Evolutionary conservation across 129 eudicot genomes (phyloP), one percentile per base, ranked within the genome.

Genomic region (Centella asiatica): DNA sequence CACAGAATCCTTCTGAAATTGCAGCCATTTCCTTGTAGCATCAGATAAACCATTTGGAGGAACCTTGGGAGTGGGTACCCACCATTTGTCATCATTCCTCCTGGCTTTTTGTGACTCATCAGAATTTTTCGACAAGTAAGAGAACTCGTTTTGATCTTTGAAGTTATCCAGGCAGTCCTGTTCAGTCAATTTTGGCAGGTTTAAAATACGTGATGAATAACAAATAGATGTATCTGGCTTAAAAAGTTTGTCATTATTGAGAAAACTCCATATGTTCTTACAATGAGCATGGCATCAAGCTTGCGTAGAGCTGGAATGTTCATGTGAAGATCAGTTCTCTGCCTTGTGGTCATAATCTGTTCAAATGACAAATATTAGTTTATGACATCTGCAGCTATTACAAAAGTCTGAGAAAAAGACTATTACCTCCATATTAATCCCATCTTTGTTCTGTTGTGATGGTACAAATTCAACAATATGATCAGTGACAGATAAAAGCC

Each of bases 51-150:
- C 85, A 80, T 70, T 65, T 52, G 82, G 68, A 0, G 99, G 95
- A 67, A 93, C 89, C 70, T 93, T 85, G 23, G 94, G 89, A 17
- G 88, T 83, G 17, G 99, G 96, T 57, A 88, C 69, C 96, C 99
- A 87, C 96, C 96, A 88, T 76, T 80, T 72, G 23, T 80, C 73
- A 11, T 80, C 75, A 14, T 67, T 56, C 23, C 78, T 76, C 51
- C 28, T 58, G 56, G 51, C 74, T 23, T 74, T 61, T 25, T 69
- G 55, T 42, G 80, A 44, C 0, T 71, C 73, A 7, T 44, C 62
- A 18, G 69, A 66, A 18, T 72, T 61, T 42, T 77, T 77, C 3
- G 67, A 33, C 26, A 28, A 26, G 32, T 80, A 80, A 45, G 65
- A 62, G 66, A 80, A 80, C 60, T 76, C 82, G 44, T 68, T 68